phyloP scores from a whole-genome alignment of 345 rosid genomes.

The Eucalyptus paniculata region DNA sequence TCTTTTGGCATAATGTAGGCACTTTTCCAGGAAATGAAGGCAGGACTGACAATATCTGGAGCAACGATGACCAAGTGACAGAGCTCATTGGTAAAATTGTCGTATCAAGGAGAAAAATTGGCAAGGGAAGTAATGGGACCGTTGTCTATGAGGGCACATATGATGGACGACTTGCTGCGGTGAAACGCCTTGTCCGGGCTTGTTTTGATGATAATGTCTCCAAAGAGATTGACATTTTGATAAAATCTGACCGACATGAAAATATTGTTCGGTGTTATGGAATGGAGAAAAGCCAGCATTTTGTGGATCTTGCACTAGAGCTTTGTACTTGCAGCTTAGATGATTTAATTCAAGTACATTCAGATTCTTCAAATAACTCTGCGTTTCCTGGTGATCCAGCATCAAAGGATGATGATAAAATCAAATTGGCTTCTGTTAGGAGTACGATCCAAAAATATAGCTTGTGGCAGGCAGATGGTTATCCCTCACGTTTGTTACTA shows the following conservation, averaged over 20 bases:
- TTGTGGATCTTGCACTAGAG: conserved; percentile 68
- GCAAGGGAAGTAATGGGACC: too few relatives aligned
- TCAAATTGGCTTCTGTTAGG: conserved; percentile 24
- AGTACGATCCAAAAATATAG: conserved; percentile 17
- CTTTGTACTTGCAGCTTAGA: conserved; percentile 71
- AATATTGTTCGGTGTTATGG: conserved; percentile 89
- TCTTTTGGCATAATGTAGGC: fast-evolving
- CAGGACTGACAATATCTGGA: too few relatives aligned
- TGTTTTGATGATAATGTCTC: conserved; percentile 48
- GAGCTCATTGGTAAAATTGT: too few relatives aligned
- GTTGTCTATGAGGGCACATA: too few relatives aligned
- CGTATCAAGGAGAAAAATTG: too few relatives aligned
- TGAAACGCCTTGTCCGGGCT: not conserved
- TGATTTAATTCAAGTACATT: conserved; percentile 45
- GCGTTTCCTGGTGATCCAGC: not conserved
- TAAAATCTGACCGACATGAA: conserved; percentile 64
- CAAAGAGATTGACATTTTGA: conserved; percentile 85
- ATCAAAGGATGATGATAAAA: conserved; percentile 16
- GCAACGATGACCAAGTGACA: too few relatives aligned
- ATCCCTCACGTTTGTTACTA: conserved; percentile 49
- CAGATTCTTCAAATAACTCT: conserved; percentile 6
- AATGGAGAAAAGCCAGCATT: conserved; percentile 36
- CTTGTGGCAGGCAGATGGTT: conserved; percentile 60
- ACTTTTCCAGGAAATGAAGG: too few relatives aligned
- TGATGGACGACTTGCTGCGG: too few relatives aligned